A percentile compares a stretch with the other conserved stretches of the same genome.
Evolutionary conservation across 148 eudicot species (phyloP).

Genomic region (Chenopodium album): DNA sequence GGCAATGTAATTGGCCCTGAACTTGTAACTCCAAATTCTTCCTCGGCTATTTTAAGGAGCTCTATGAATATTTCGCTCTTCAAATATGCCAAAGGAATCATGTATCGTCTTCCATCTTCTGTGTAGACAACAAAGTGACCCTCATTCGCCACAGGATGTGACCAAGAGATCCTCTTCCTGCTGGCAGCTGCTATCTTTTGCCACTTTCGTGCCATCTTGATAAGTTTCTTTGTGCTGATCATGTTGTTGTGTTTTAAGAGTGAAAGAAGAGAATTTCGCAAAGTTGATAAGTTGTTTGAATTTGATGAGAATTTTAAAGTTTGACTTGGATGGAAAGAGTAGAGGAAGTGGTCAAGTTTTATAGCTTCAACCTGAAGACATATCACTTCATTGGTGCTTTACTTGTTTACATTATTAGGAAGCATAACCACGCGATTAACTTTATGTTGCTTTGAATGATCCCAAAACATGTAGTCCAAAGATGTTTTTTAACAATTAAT

Average conservation of each 20-base stretch:
- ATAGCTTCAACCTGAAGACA: slow-evolving; percentile 17
- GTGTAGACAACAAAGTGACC: slow-evolving; percentile 28
- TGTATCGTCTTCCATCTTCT: slow-evolving; percentile 23
- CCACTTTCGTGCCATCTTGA: slow-evolving; percentile 42
- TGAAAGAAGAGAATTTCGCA: background rate
- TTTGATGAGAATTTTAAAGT: background rate
- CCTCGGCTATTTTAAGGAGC: slow-evolving; percentile 19
- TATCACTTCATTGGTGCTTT: slow-evolving; percentile 5
- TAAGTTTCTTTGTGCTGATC: slow-evolving; percentile 43
- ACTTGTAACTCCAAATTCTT: slow-evolving; percentile 17
- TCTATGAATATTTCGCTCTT: slow-evolving; percentile 14
- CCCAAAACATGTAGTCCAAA: slow-evolving; percentile 6
- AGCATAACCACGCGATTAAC: slow-evolving; percentile 2
- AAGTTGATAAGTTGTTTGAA: background rate
- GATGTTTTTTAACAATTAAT: background rate
- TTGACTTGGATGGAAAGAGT: background rate
- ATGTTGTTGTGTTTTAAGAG: slow-evolving; percentile 8
- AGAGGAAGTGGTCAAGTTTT: background rate
- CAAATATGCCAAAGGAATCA: slow-evolving; percentile 15
- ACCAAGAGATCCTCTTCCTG: slow-evolving; percentile 25
- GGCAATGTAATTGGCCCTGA: slow-evolving; percentile 19
- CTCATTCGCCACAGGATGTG: slow-evolving; percentile 3
- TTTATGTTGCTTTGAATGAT: background rate
- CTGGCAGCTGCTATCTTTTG: slow-evolving; percentile 25
- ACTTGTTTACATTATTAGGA: slow-evolving; percentile 8